Percentiles rank a stretch among this genome's conserved stretches.
phyloP scores from a whole-genome alignment of 2,329 filamentous ascomycete genomes.

The Colletotrichum spinosum region DNA sequence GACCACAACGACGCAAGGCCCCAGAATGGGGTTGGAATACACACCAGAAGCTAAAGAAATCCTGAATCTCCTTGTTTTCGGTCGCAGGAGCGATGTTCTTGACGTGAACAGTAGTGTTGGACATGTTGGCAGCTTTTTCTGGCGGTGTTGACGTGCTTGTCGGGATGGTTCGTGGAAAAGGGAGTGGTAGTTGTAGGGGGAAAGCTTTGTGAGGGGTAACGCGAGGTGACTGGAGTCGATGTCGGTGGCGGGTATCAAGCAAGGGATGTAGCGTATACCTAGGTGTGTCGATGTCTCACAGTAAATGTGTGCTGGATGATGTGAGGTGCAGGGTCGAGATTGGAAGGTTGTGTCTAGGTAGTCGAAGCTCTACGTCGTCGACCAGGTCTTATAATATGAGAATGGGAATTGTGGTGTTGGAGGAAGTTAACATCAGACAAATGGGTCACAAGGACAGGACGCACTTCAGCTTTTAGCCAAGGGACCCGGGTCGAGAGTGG shows the following conservation, averaged over 20 bases:
- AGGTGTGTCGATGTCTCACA: conserved; percentile 21
- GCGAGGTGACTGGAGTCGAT: not conserved
- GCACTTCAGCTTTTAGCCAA: conserved; percentile 31
- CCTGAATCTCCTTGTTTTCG: conserved; percentile 88
- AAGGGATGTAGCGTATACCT: conserved; percentile 10
- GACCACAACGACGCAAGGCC: too few relatives aligned
- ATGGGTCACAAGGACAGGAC: conserved; percentile 35
- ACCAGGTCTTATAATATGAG: conserved; percentile 2
- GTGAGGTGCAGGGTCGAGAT: not conserved
- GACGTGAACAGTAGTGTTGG: conserved; percentile 80
- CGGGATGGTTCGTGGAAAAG: not conserved
- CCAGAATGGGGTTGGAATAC: conserved; percentile 41
- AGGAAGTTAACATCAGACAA: conserved; percentile 27
- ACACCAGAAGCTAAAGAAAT: conserved; percentile 98
- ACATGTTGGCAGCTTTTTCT: conserved; percentile 56
- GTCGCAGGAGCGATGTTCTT: conserved; percentile 88
- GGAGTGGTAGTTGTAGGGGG: conserved; percentile 24
- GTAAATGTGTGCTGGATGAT: conserved; percentile 10
- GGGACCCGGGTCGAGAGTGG: not conserved
- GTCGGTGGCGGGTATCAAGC: conserved; percentile 30
- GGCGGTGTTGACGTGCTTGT: conserved; percentile 11
- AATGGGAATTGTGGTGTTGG: conserved; percentile 19
- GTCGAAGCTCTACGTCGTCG: conserved; percentile 28
- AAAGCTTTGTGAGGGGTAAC: conserved; percentile 34
- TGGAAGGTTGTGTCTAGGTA: conserved; percentile 1